These are phyloP conservation scores for Neurospora cerealis DNA, from an alignment of 495 filamentous ascomycete species.

Conservation along the genomic window DNA sequence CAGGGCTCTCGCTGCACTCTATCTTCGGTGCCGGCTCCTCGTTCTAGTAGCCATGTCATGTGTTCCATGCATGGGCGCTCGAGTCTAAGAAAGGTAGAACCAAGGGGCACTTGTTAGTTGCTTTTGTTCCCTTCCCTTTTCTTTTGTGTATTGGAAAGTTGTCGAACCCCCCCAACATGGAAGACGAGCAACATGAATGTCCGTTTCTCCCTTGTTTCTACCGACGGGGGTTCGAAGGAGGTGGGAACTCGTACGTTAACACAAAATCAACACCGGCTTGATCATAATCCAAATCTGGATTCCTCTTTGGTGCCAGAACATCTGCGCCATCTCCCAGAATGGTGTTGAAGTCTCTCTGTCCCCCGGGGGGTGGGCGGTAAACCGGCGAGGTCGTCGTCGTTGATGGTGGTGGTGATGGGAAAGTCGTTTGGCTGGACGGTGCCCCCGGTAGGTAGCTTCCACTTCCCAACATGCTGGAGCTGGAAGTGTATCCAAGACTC, in stretches of 20 bases:
- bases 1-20: constrained; percentile 30
- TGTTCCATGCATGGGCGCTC: constrained; percentile 94
- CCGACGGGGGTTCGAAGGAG: background rate
- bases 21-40: constrained; percentile 40
- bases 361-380: background rate
- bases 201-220: background rate
- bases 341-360: constrained; percentile 5
- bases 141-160: background rate
- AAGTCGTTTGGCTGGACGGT: constrained; percentile 30
- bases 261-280: constrained; percentile 94
- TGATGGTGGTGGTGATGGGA: constrained; percentile 33
- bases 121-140: background rate
- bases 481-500: constrained; percentile 39
- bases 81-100: constrained; percentile 47
- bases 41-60: constrained; percentile 63
- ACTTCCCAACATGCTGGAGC: constrained; percentile 50
- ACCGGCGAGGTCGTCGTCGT: constrained; percentile 18
- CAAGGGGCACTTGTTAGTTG: constrained; percentile 12
- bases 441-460: constrained; percentile 26
- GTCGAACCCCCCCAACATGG: background rate
- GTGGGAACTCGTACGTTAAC: constrained; percentile 65
- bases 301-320: constrained; percentile 11
- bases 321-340: constrained; percentile 5
- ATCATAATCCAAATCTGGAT: constrained; percentile 61
- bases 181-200: background rate